These are phyloP conservation scores for Beta macrorhiza DNA, from an alignment of 179 eudicot genomes.

Conservation along the genomic window DNA sequence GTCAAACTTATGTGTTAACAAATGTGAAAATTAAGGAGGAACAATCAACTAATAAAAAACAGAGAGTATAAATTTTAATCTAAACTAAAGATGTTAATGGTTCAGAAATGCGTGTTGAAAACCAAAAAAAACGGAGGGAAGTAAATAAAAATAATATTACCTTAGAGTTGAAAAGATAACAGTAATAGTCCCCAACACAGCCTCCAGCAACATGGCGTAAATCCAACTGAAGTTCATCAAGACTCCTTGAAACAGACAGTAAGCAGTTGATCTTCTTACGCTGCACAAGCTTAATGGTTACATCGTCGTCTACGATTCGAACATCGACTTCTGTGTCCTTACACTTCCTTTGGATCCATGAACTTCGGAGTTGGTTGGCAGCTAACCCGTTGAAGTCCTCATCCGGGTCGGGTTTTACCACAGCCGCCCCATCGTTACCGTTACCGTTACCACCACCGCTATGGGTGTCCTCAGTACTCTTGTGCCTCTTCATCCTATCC, in stretches of 20 bases:
- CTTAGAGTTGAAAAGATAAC: conserved; percentile 85
- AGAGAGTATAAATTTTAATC: too few relatives aligned
- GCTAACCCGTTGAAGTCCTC: conserved; percentile 37
- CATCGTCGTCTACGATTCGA: conserved; percentile 82
- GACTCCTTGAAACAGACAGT: conserved; percentile 64
- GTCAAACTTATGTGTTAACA: too few relatives aligned
- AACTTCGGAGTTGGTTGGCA: conserved; percentile 54
- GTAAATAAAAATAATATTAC: conserved; percentile 23
- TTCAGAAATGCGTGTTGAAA: too few relatives aligned
- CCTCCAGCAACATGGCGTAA: conserved; percentile 94
- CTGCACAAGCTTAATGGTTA: conserved; percentile 77
- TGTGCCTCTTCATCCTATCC: conserved; percentile 59
- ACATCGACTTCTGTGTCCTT: conserved; percentile 83
- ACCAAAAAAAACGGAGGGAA: too few relatives aligned
- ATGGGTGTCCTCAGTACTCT: conserved; percentile 30
- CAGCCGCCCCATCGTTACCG: conserved; percentile 28
- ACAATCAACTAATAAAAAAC: too few relatives aligned
- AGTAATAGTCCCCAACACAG: conserved; percentile 78
- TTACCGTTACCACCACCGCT: conserved; percentile 19
- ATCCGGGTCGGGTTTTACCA: conserved; percentile 49
- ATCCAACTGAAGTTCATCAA: conserved; percentile 83
- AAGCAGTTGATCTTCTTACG: conserved; percentile 67
- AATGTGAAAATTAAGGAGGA: too few relatives aligned
- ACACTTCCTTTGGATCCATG: conserved; percentile 87
- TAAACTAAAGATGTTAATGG: too few relatives aligned